phyloP scores from a whole-genome alignment of 108 stramenopile genomes.

The Thalassiosira profunda region DNA sequence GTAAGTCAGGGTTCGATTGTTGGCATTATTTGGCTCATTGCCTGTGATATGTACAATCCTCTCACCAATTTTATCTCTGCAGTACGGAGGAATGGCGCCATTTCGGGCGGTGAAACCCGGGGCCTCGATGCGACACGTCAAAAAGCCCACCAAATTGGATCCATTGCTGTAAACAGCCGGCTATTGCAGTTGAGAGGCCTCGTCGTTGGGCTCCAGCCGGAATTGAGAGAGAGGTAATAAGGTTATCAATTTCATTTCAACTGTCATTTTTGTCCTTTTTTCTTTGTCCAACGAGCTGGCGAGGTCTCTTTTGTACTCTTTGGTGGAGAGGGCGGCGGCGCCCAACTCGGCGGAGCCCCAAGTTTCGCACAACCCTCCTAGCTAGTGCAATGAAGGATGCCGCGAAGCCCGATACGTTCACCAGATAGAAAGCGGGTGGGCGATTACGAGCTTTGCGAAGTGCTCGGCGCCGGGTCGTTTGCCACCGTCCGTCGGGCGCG shows the following conservation, averaged over 20 bases:
- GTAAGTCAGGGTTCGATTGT: neutral
- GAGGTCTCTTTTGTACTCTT: too few relatives aligned
- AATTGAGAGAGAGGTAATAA: too few relatives aligned
- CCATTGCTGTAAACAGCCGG: too few relatives aligned
- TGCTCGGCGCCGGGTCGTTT: constrained; percentile 56
- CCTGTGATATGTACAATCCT: neutral
- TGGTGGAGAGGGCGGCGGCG: too few relatives aligned
- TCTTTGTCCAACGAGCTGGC: too few relatives aligned
- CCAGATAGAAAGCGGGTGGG: constrained; percentile 45
- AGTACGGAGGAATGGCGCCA: constrained; percentile 14
- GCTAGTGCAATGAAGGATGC: neutral
- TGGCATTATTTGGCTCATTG: neutral
- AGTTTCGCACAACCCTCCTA: too few relatives aligned
- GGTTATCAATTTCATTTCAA: too few relatives aligned
- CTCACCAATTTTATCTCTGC: neutral
- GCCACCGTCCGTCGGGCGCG: constrained; percentile 39
- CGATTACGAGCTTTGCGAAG: constrained; percentile 49
- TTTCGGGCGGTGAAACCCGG: constrained; percentile 5
- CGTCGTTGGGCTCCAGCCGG: too few relatives aligned
- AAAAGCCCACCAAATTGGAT: too few relatives aligned
- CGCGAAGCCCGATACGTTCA: neutral
- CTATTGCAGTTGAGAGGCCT: too few relatives aligned
- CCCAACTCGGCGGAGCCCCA: too few relatives aligned
- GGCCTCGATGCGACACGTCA: constrained; percentile 9
- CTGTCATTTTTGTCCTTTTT: too few relatives aligned